Evolutionary conservation across 2,329 filamentous ascomycete species (phyloP).

Genomic region (Hymenoscyphus repandus): DNA sequence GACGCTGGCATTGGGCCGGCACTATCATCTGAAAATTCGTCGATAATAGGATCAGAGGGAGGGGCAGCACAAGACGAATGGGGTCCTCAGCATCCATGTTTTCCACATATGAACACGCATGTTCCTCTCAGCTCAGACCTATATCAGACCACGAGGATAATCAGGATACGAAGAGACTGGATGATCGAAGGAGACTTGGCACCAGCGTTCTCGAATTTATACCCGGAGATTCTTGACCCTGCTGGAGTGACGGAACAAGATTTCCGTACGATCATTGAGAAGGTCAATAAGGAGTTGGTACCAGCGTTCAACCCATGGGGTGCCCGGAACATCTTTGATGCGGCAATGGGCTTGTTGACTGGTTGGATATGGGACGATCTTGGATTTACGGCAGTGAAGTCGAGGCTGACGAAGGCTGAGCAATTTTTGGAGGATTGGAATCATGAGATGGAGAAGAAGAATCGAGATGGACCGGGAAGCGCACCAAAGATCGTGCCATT

Average conservation of each 20-base stretch:
- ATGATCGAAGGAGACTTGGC: conserved; percentile 83
- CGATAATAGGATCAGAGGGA: conserved; percentile 27
- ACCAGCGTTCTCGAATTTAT: conserved; percentile 89
- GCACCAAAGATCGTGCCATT: conserved; percentile 72
- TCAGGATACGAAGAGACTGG: conserved; percentile 89
- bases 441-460: conserved; percentile 55
- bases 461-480: conserved; percentile 44
- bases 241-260: conserved; percentile 76
- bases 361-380: conserved; percentile 95
- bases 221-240: conserved; percentile 91
- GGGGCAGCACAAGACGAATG: conserved; percentile 65
- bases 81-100: conserved; percentile 93
- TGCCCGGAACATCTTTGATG: conserved; percentile 73
- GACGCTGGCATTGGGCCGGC: conserved; percentile 28
- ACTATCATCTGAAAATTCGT: conserved; percentile 30
- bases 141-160: conserved; percentile 76
- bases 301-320: conserved; percentile 77
- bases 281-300: conserved; percentile 71
- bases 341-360: conserved; percentile 72
- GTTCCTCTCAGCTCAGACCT: conserved; percentile 73
- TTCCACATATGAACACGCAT: conserved; percentile 87
- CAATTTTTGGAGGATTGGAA: conserved; percentile 87
- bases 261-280: conserved; percentile 76
- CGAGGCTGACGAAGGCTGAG: conserved; percentile 65
- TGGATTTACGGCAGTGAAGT: conserved; percentile 71